phyloP scores from a whole-genome alignment of 164 flowering plant genomes.

The Piper longum region DNA sequence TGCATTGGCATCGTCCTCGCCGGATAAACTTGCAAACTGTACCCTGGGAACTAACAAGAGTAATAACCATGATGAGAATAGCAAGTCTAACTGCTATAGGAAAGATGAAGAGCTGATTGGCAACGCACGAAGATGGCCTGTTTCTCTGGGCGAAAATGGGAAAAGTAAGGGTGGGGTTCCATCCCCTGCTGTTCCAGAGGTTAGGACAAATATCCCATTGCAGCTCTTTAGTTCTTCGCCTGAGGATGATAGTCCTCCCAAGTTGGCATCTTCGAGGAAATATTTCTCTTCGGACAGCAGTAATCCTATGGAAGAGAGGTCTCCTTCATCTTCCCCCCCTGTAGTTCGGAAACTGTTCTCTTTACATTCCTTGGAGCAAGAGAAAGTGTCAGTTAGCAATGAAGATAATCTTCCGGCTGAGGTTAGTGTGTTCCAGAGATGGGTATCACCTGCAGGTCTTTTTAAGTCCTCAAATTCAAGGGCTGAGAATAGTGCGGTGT shows the following conservation, averaged over 20 bases:
- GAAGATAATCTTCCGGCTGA: slow-evolving; percentile 25
- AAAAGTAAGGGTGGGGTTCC: slow-evolving; percentile 39
- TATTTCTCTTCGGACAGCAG: slow-evolving; percentile 83
- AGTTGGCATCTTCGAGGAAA: slow-evolving; percentile 38
- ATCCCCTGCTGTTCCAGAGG: slow-evolving; percentile 40
- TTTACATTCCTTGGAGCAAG: slow-evolving; percentile 34
- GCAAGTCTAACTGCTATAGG: slow-evolving; percentile 21
- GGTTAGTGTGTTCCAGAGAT: slow-evolving; percentile 24
- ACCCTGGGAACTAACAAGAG: slow-evolving; percentile 35
- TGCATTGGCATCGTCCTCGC: slow-evolving; percentile 30
- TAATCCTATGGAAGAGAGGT: slow-evolving; percentile 59
- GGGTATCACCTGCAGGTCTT: slow-evolving; percentile 42
- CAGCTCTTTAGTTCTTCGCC: slow-evolving; percentile 66
- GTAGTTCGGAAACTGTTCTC: slow-evolving; percentile 60
- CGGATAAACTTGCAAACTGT: slow-evolving; percentile 24
- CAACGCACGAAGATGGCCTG: slow-evolving; percentile 22
- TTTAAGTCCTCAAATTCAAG: slow-evolving; percentile 32
- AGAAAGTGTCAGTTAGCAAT: slow-evolving; percentile 21
- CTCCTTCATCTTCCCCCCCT: slow-evolving; percentile 74
- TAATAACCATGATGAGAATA: slow-evolving; percentile 31
- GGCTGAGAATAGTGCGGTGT: slow-evolving; percentile 25
- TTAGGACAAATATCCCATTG: slow-evolving; percentile 34
- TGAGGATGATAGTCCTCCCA: slow-evolving; percentile 50
- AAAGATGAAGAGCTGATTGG: slow-evolving; percentile 17
- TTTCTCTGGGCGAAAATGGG: slow-evolving; percentile 29